Base-by-base conservation (phyloP, 2,329 filamentous ascomycete species). In the Fragosphaeria purpurea region DNA sequence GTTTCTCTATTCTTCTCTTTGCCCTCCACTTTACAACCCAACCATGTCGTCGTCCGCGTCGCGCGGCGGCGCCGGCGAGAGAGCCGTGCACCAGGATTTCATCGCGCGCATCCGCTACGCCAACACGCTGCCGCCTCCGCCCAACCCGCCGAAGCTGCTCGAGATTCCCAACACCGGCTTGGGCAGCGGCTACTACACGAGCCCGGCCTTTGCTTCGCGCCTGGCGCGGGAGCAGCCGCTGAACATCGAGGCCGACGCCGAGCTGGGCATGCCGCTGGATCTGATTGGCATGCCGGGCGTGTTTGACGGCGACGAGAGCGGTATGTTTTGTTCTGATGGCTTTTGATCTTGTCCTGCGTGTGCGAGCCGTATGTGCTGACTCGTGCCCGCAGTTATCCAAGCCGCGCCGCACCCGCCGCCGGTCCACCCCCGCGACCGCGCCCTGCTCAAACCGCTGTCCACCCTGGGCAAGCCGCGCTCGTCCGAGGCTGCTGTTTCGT, bases 251-350 rank as follows among this genome's bases (percentile, higher is more conserved):
- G 89, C 89, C 34, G 93, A 98, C 78, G 93, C 90, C 7, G 93
- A 98, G 72, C 79, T 97, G 59, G 93, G 93, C 52, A 97, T 98
- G 93, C 89, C 90, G 53, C 82, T 98, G 63, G 91, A 97, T 65
- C 71, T 98, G 59, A 86, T 97, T 52, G 93, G 93, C 61, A 88
- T 97, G 71, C 91, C 91, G 6, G 89, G 90, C 34, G 83, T 97
- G 51, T 96, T 97, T 62, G 84, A 97, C 61, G 91, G 90, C 52
- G 89, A 97, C 65, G 91, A 97, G 73, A 85, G 85, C 70, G 88
- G 90, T 96, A 75, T 65, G 75, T 41, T 41, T 38, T 11, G 4
- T 32, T 30, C 33, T 42, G 42, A 30, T 39, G 22, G 22, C 6
- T 38, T 22, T 11, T 35, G 8, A 12, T 6, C 11, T n/a, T 8